Evolutionary conservation across 2,329 filamentous ascomycete species (phyloP).

Genomic region (Chaetomium olivaceum): DNA sequence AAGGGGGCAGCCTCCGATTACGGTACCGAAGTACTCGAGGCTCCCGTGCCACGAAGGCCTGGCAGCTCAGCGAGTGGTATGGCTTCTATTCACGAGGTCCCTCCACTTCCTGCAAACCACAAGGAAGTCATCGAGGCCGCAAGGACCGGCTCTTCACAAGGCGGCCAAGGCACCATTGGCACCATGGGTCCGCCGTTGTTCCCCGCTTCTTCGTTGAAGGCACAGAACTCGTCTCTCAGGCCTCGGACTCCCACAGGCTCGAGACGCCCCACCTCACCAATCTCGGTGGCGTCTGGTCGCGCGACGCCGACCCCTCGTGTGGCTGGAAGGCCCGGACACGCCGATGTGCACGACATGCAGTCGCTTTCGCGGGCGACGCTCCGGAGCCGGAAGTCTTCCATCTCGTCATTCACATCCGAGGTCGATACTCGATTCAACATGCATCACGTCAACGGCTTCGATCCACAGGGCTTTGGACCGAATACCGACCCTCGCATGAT

Average conservation of each 20-base stretch:
- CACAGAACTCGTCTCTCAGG: constrained; percentile 46
- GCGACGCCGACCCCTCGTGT: constrained; percentile 61
- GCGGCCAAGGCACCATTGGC: constrained; percentile 36
- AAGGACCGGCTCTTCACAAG: constrained; percentile 56
- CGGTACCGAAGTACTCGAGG: constrained; percentile 39
- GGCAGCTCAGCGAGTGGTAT: constrained; percentile 71
- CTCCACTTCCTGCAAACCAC: constrained; percentile 80
- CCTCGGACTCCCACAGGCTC: constrained; percentile 63
- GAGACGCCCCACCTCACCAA: constrained; percentile 47
- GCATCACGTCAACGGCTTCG: constrained; percentile 56
- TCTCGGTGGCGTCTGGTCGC: constrained; percentile 49
- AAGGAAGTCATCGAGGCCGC: constrained; percentile 82
- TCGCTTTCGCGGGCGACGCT: constrained; percentile 48
- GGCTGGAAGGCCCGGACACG: constrained; percentile 45
- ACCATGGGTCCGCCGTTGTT: constrained; percentile 82
- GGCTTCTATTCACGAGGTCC: constrained; percentile 48
- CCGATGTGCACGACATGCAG: constrained; percentile 52
- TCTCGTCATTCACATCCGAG: constrained; percentile 95
- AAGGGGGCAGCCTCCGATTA: constrained; percentile 43
- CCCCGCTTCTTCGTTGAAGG: constrained; percentile 69
- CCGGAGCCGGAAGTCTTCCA: constrained; percentile 71
- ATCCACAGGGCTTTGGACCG: constrained; percentile 61
- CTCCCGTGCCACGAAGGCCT: constrained; percentile 55
- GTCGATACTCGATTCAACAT: constrained; percentile 89
- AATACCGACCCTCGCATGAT: constrained; percentile 96